Percentiles rank a stretch among this genome's conserved stretches.
These are phyloP conservation scores for Cucurbita pepo DNA, from an alignment of 306 rosid genomes.

Conservation along the genomic window DNA sequence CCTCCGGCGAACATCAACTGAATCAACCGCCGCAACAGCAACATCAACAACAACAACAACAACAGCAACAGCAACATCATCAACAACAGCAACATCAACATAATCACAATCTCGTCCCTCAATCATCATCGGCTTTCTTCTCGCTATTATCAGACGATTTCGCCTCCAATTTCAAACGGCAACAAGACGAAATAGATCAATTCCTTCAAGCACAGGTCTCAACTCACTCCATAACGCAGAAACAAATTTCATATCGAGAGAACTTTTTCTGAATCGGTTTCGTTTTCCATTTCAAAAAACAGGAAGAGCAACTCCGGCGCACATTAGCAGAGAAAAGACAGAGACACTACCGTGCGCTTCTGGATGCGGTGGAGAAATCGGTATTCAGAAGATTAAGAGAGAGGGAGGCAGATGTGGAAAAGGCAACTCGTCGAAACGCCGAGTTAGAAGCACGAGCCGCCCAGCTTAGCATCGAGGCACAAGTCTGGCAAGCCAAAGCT, in stretches of 20 bases:
- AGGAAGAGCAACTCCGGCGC: constrained; percentile 62
- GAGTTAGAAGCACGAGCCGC: constrained; percentile 90
- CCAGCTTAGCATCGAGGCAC: constrained; percentile 58
- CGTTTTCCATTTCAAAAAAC: neutral
- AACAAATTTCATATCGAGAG: neutral
- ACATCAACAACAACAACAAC: neutral
- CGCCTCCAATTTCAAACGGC: constrained; percentile 56
- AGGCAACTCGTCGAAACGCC: constrained; percentile 48
- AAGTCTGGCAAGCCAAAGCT: constrained; percentile 70
- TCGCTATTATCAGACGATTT: constrained; percentile 48
- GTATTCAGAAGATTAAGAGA: constrained; percentile 41
- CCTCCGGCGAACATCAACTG: constrained; percentile 46
- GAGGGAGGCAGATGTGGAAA: constrained; percentile 52
- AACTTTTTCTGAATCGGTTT: neutral
- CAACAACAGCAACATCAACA: neutral
- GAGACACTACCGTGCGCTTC: constrained; percentile 44
- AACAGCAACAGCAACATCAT: neutral
- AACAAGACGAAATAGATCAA: constrained; percentile 56
- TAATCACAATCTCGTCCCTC: neutral
- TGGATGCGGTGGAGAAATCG: constrained; percentile 49
- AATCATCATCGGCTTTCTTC: constrained; percentile 14
- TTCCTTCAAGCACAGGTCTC: constrained; percentile 68
- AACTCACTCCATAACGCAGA: neutral
- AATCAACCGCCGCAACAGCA: constrained; percentile 11
- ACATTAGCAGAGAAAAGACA: constrained; percentile 53